phyloP scores from a whole-genome alignment of 225 moss, liverwort and hornwort genomes.

The Ulota crispa region DNA sequence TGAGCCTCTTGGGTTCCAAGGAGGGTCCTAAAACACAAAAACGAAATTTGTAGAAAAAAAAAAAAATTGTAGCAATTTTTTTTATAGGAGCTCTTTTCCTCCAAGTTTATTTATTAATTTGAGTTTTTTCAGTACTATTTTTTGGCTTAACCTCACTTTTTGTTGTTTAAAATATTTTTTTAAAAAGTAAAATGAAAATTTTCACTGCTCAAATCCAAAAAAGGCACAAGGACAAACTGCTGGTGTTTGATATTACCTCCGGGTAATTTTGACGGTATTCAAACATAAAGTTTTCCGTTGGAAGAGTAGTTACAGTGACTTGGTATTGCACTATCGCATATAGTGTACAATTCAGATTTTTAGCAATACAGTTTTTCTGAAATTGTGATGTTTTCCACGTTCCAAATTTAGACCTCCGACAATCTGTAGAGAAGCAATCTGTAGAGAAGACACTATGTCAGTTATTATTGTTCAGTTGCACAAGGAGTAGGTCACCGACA shows the following conservation, averaged over 20 bases:
- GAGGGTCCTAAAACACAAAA: too few relatives aligned
- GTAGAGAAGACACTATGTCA: neutral
- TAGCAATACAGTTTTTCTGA: neutral
- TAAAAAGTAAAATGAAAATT: too few relatives aligned
- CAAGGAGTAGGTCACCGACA: constrained; percentile 14
- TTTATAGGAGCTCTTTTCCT: too few relatives aligned
- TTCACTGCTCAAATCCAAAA: neutral
- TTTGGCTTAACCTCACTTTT: too few relatives aligned
- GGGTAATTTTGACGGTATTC: neutral
- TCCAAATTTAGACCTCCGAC: neutral
- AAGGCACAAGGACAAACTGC: neutral
- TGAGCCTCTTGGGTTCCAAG: too few relatives aligned
- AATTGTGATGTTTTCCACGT: neutral
- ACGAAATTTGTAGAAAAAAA: too few relatives aligned
- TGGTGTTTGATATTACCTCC: neutral
- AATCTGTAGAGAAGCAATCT: neutral
- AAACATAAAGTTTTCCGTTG: neutral
- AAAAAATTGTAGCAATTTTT: too few relatives aligned
- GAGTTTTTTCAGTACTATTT: too few relatives aligned
- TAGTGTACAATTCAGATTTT: neutral
- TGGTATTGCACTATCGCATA: neutral
- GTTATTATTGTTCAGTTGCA: neutral
- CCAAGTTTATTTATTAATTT: too few relatives aligned
- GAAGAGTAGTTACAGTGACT: neutral
- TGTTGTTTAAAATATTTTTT: too few relatives aligned